phyloP scores from a whole-genome alignment of 2,329 filamentous ascomycete species.

The Diaporthe vaccinii region DNA sequence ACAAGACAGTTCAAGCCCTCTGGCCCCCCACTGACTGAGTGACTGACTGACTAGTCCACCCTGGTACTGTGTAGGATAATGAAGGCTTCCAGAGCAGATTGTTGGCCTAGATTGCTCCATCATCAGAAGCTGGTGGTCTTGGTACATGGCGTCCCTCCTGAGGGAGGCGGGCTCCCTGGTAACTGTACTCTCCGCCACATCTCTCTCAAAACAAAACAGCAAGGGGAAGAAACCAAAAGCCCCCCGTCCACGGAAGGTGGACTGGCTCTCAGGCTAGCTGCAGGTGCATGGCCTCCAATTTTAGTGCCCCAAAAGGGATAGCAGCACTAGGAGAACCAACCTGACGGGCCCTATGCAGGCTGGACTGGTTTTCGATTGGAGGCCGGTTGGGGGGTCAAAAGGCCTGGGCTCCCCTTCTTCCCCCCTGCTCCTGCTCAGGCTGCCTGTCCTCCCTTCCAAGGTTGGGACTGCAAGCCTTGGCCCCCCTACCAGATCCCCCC shows the following conservation, averaged over 20 bases:
- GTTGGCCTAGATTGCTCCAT: constrained; percentile 18
- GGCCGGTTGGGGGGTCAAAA: constrained; percentile 24
- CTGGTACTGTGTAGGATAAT: constrained; percentile 5
- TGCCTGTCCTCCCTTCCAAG: constrained; percentile 27
- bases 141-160: constrained; percentile 5
- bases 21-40: constrained; percentile 2
- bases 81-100: constrained; percentile 19
- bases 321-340: constrained; percentile 30
- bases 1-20: neutral
- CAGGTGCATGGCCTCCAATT: constrained; percentile 32
- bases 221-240: constrained; percentile 21
- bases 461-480: constrained; percentile 30
- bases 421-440: constrained; percentile 8
- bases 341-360: constrained; percentile 29
- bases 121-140: neutral
- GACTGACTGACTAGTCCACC: neutral
- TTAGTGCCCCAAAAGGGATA: constrained; percentile 33
- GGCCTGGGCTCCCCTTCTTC: constrained; percentile 19
- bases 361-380: constrained; percentile 18
- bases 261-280: constrained; percentile 33
- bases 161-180: neutral
- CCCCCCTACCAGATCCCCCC: constrained; percentile 24
- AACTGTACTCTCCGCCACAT: constrained; percentile 3
- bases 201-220: constrained; percentile 26
- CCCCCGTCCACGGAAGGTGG: constrained; percentile 20